Percentiles rank a stretch among this genome's conserved stretches.
These are phyloP conservation scores for Lachnellula subtilissima DNA, from an alignment of 2,329 filamentous ascomycete species.

Conservation along the genomic window DNA sequence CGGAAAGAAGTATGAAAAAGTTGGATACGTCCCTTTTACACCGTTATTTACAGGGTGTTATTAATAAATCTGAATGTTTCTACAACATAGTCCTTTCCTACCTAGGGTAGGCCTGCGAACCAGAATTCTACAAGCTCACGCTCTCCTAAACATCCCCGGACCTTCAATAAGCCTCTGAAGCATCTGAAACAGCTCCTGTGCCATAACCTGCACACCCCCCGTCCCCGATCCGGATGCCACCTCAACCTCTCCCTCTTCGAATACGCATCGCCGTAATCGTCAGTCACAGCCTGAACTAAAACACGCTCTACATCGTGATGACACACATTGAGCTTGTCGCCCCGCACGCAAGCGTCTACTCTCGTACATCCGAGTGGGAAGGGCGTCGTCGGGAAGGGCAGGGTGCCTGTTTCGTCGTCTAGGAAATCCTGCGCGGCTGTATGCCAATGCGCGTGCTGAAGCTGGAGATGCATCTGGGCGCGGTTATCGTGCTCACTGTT, in stretches of 20 bases:
- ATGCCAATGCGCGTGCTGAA: neutral
- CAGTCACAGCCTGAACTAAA: neutral
- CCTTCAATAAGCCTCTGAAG: constrained; percentile 3
- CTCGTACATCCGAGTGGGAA: neutral
- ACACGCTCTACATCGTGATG: constrained; percentile 2
- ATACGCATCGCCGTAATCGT: neutral
- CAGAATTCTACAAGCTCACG: neutral
- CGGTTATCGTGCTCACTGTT: neutral
- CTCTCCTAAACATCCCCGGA: neutral
- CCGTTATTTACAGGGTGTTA: no score
- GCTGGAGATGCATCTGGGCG: neutral
- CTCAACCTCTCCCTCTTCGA: constrained; percentile 3
- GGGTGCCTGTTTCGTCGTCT: neutral
- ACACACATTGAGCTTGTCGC: neutral
- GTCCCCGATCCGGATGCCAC: constrained; percentile 10
- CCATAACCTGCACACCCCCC: neutral
- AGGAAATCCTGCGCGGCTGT: neutral
- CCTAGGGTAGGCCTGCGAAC: neutral
- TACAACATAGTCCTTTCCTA: neutral
- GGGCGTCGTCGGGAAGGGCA: neutral
- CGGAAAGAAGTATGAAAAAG: no score
- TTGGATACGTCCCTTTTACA: no score
- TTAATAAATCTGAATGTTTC: no score
- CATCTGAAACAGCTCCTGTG: constrained; percentile 6
- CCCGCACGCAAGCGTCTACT: neutral